Evolutionary conservation across 176 grass and related monocot genomes (phyloP), one percentile per base, ranked within the genome.

Genomic region (Musa beccarii): DNA sequence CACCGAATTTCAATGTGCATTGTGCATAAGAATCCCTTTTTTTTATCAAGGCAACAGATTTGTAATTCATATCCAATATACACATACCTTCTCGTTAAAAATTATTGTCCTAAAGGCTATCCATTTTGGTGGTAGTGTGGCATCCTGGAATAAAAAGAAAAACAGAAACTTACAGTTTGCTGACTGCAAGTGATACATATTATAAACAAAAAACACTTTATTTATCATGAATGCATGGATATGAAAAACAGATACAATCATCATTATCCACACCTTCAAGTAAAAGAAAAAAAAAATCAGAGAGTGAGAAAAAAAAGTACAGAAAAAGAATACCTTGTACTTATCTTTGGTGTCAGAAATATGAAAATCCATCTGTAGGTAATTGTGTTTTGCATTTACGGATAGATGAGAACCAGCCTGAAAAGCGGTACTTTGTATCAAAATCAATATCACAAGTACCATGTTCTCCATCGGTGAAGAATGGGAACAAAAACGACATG

Each of bases 101-200:
- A 98, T 98, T 66, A 98, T 86, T 69, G 90, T 98, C 17, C 79
- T 23, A 13, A 93, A 93, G 80, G 66, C 79, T 78, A 93, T 98
- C 90, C 94, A 98, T 79, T 74, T 85, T 86, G 87, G 9, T 50
- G 87, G 77, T 76, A 96, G 85, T 19, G 53, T 86, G 51, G 89
- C 87, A 78, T 81, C 77, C 85, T 96, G 65, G 66, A 81, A 2
- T 43, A 43, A 17, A 59, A 62, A 62, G 20, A 3, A 62, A 17
- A 15, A 62, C 13, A 62, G 17, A 15, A 62, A 15, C 20, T 62
- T 19, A 62, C 20, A 17, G 6, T 61, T 16, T 61, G 57, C 15
- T 61, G 13, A 54, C 34, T 43, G 34, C 34, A 57, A 17, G 2
- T 24, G 0, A 12, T 1, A 20, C 19, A 51, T 16, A 11, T 21